Conservation (phyloP, 805 yeast genomes). For the Starmerella apicola region DNA sequence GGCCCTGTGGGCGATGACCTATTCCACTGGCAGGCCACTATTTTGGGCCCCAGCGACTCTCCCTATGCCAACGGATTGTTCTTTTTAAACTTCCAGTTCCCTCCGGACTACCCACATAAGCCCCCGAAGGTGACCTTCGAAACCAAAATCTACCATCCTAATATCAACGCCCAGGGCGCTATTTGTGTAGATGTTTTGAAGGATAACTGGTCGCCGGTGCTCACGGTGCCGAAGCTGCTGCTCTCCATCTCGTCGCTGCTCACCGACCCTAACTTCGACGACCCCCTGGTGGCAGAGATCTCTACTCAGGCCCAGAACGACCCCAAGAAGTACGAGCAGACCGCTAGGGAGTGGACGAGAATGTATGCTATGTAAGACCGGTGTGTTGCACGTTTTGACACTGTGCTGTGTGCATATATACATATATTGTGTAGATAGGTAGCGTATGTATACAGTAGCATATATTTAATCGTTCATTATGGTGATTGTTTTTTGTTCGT, state of each 20-base stretch:
- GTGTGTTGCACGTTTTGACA: no score
- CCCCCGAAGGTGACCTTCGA: constrained; percentile 91
- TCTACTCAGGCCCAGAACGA: constrained; percentile 94
- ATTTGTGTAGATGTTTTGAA: constrained; percentile 93
- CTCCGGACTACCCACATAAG: constrained; percentile 97
- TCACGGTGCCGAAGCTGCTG: constrained; percentile 89
- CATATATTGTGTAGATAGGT: no score
- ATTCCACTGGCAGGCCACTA: constrained; percentile 99
- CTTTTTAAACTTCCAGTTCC: constrained; percentile 92
- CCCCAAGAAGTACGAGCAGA: constrained; percentile 84
- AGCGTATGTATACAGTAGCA: no score
- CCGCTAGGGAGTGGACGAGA: constrained; percentile 97
- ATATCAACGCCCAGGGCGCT: constrained; percentile 89
- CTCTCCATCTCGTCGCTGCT: constrained; percentile 88
- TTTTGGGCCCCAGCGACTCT: constrained; percentile 97
- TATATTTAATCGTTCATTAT: no score
- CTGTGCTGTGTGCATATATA: no score
- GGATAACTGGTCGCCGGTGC: constrained; percentile 98
- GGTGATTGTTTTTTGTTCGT: no score
- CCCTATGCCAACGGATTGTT: constrained; percentile 83
- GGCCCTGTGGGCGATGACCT: constrained; percentile 98
- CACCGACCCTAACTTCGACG: constrained; percentile 98
- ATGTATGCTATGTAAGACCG: constrained; percentile 86
- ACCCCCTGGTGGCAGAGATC: constrained; percentile 96
- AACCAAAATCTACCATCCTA: constrained; percentile 94